Conservation (phyloP, 768 basidiomycete species). For the Tulasnella sp. region DNA sequence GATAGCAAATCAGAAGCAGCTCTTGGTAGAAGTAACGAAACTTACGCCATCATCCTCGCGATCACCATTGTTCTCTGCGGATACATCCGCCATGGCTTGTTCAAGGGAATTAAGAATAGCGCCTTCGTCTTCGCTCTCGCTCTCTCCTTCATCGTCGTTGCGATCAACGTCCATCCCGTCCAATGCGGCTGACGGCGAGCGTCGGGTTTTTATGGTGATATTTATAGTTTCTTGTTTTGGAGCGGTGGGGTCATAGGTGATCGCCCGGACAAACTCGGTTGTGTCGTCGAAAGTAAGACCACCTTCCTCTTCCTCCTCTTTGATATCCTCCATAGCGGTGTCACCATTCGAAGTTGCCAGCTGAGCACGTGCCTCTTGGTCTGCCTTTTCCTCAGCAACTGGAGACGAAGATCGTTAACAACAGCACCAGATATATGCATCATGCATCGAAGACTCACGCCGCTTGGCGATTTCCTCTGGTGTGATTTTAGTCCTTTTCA, state of each 20-base stretch:
- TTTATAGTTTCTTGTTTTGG: constrained; percentile 21
- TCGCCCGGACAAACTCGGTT: constrained; percentile 86
- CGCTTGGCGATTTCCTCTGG: constrained; percentile 73
- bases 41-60: constrained; percentile 26
- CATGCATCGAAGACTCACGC: constrained; percentile 44
- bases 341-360: constrained; percentile 29
- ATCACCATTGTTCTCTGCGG: constrained; percentile 26
- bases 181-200: constrained; percentile 16
- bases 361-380: constrained; percentile 9
- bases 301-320: constrained; percentile 35
- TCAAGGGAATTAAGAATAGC: constrained; percentile 69
- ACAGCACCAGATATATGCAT: constrained; percentile 5
- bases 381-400: constrained; percentile 15
- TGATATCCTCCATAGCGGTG: constrained; percentile 37
- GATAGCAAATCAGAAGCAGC: constrained; percentile 1
- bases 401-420: neutral
- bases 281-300: constrained; percentile 91
- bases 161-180: constrained; percentile 60
- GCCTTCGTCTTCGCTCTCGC: constrained; percentile 37
- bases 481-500: constrained; percentile 61
- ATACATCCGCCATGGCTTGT: constrained; percentile 49
- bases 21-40: constrained; percentile 19
- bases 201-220: constrained; percentile 25
- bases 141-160: constrained; percentile 57
- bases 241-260: constrained; percentile 52